Conservation (phyloP, 2,329 filamentous ascomycete species). For the Setomelanomma holmii region DNA sequence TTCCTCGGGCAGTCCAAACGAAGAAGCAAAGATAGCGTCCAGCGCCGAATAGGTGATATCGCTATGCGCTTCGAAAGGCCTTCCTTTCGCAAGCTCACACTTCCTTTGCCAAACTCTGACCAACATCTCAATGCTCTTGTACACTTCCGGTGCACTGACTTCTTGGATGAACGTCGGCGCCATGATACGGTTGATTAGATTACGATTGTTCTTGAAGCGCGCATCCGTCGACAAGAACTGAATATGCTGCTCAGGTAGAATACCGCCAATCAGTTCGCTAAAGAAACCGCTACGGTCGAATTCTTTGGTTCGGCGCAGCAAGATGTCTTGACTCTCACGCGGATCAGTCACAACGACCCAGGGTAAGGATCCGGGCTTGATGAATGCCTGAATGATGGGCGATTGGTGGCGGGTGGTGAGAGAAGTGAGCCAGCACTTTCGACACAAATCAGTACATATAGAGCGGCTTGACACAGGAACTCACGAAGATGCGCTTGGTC, state of each 20-base stretch:
- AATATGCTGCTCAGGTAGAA: constrained; percentile 45
- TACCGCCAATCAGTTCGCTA: constrained; percentile 38
- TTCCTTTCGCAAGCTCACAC: constrained; percentile 31
- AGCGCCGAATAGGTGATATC: constrained; percentile 30
- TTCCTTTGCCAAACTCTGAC: constrained; percentile 43
- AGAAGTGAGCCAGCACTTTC: constrained; percentile 8
- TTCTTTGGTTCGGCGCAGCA: constrained; percentile 25
- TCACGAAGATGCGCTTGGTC: constrained; percentile 29
- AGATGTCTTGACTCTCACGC: constrained; percentile 10
- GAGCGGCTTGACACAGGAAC: too few species aligned
- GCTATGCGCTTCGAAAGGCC: constrained; percentile 37
- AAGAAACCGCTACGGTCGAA: constrained; percentile 16
- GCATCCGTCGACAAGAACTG: constrained; percentile 34
- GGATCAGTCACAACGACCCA: constrained; percentile 16
- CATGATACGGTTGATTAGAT: constrained; percentile 50
- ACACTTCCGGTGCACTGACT: constrained; percentile 24
- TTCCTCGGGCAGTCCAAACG: constrained; percentile 4
- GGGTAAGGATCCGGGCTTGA: constrained; percentile 12
- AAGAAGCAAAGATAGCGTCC: constrained; percentile 12
- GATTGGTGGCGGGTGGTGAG: constrained; percentile 3
- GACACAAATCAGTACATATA: too few species aligned
- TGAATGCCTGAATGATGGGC: constrained; percentile 14
- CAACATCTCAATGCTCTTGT: constrained; percentile 2
- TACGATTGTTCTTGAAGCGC: constrained; percentile 42
- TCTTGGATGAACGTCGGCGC: constrained; percentile 42